phyloP scores from a whole-genome alignment of 225 moss, liverwort and hornwort species.

The Rhytidiadelphus loreus region DNA sequence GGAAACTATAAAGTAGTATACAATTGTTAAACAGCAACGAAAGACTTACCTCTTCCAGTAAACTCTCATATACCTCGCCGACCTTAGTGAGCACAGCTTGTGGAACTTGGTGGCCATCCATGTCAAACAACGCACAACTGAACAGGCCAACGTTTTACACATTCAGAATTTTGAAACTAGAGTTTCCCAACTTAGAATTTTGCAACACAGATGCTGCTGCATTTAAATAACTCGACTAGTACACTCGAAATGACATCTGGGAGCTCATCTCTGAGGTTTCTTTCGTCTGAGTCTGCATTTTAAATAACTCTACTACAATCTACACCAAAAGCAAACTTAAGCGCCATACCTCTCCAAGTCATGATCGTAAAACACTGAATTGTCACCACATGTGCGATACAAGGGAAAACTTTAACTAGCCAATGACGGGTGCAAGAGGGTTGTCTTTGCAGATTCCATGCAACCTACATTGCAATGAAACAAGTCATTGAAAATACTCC shows the following conservation, averaged over 20 bases:
- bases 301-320: neutral
- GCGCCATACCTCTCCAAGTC: conserved; percentile 72
- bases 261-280: neutral
- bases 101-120: conserved; percentile 93
- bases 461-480: conserved; percentile 44
- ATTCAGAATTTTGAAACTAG: too few relatives aligned
- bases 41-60: conserved; percentile 74
- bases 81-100: conserved; percentile 85
- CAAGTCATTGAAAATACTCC: neutral
- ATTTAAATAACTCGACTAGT: neutral
- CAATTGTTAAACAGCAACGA: neutral
- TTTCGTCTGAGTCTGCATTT: neutral
- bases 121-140: conserved; percentile 96
- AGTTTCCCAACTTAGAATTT: too few relatives aligned
- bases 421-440: conserved; percentile 79
- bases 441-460: conserved; percentile 94
- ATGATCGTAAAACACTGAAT: conserved; percentile 94
- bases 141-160: neutral
- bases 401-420: conserved; percentile 67
- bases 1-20: neutral
- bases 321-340: neutral
- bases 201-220: neutral
- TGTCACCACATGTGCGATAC: conserved; percentile 95
- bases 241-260: neutral
- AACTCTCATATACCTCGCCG: conserved; percentile 73